Conservation (phyloP, 2,329 filamentous ascomycete genomes). For the Epichloe hybrida region DNA sequence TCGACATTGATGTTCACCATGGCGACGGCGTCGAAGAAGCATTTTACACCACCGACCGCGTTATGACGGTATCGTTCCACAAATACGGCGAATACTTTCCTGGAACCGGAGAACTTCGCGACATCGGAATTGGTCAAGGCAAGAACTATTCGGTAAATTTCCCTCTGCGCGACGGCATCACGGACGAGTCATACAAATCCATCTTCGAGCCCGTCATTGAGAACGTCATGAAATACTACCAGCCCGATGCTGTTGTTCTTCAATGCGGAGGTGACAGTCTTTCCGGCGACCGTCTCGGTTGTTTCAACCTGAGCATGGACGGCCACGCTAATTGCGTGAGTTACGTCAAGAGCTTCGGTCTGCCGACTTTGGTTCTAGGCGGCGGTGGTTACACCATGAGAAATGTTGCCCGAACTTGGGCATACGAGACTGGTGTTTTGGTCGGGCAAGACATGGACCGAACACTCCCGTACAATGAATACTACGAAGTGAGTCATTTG, state of each 20-base stretch:
- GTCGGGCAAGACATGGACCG: constrained; percentile 71
- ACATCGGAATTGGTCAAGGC: constrained; percentile 75
- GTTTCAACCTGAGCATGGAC: constrained; percentile 95
- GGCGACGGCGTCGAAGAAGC: constrained; percentile 88
- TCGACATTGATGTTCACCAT: constrained; percentile 91
- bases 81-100: constrained; percentile 97
- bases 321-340: constrained; percentile 91
- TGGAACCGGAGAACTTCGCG: constrained; percentile 74
- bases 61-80: constrained; percentile 89
- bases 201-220: constrained; percentile 88
- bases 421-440: constrained; percentile 84
- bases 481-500: constrained; percentile 52
- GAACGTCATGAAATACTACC: constrained; percentile 75
- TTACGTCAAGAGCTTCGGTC: constrained; percentile 72
- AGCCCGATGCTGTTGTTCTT: constrained; percentile 81
- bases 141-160: constrained; percentile 89
- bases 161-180: constrained; percentile 81
- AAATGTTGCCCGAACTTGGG: constrained; percentile 94
- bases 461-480: constrained; percentile 90
- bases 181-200: constrained; percentile 75
- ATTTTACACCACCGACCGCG: constrained; percentile 83
- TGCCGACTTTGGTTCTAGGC: constrained; percentile 84
- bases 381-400: constrained; percentile 95
- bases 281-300: constrained; percentile 84
- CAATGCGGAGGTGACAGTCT: constrained; percentile 94